Evolutionary conservation across 1,284 basidiomycete genomes (phyloP).

Genomic region (Anthracocystis setariae): DNA sequence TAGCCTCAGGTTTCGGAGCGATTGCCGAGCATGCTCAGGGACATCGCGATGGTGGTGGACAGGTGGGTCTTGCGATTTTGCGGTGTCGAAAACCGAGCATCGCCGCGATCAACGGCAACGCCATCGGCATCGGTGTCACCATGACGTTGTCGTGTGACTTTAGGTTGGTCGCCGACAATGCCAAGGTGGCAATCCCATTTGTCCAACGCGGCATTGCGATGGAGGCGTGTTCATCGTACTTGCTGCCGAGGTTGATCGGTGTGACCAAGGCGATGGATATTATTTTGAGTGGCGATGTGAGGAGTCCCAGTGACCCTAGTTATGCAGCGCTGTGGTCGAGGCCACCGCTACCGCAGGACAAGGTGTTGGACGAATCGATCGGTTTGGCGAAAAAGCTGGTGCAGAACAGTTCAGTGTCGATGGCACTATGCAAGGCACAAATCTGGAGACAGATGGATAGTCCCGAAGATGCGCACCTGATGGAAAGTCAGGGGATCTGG

Average conservation of each 20-base stretch:
- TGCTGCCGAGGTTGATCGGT: slow-evolving; percentile 53
- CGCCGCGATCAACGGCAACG: slow-evolving; percentile 59
- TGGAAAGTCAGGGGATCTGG: slow-evolving; percentile 51
- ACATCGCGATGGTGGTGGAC: slow-evolving; percentile 56
- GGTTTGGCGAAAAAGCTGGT: slow-evolving; percentile 44
- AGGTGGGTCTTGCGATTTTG: slow-evolving; percentile 41
- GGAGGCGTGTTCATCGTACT: slow-evolving; percentile 50
- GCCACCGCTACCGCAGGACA: slow-evolving; percentile 24
- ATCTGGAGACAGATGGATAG: slow-evolving; percentile 43
- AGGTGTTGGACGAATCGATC: slow-evolving; percentile 42
- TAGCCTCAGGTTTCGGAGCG: slow-evolving; percentile 48
- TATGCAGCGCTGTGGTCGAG: slow-evolving; percentile 40
- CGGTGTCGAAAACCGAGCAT: slow-evolving; percentile 52
- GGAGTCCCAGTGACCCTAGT: slow-evolving; percentile 26
- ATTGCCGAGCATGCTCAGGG: slow-evolving; percentile 32
- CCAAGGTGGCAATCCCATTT: slow-evolving; percentile 59
- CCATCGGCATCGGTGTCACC: slow-evolving; percentile 60
- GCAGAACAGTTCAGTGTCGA: slow-evolving; percentile 47
- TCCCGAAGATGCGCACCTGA: slow-evolving; percentile 53
- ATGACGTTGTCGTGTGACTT: slow-evolving; percentile 52
- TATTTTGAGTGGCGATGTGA: slow-evolving; percentile 51
- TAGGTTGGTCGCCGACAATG: slow-evolving; percentile 35
- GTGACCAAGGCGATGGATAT: slow-evolving; percentile 53
- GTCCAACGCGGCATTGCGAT: slow-evolving; percentile 57
- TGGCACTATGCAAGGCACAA: slow-evolving; percentile 57